Percentiles rank a stretch among this genome's conserved stretches.
phyloP scores from a whole-genome alignment of 208 protist genomes.

The Acanthamoeba quina region DNA sequence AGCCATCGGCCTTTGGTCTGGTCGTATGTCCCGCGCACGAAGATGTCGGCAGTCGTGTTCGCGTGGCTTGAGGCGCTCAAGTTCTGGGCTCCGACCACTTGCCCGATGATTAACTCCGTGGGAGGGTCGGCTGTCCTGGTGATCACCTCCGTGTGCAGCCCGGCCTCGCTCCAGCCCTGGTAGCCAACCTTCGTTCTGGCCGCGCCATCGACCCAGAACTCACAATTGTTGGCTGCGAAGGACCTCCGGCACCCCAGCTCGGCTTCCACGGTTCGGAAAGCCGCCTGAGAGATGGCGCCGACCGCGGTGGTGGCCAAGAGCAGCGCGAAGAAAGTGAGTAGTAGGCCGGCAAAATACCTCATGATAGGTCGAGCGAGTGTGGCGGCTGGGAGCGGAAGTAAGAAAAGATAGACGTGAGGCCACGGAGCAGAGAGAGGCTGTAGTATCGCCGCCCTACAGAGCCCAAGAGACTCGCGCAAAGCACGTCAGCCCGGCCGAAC shows the following conservation, averaged over 20 bases:
- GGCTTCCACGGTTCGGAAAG: not conserved
- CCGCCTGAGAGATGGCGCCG: not conserved
- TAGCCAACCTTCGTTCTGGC: not conserved
- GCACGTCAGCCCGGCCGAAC: not conserved
- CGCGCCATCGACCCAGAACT: slow-evolving; percentile 14
- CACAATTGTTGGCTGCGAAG: slow-evolving; percentile 17
- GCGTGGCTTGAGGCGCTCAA: not conserved
- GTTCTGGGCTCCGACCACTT: not conserved
- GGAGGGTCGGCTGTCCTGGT: not conserved
- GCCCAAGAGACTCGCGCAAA: not conserved
- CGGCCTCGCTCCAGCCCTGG: slow-evolving; percentile 3
- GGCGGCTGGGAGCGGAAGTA: not conserved
- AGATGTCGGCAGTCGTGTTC: not conserved
- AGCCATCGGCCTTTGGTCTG: not conserved
- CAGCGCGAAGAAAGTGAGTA: not conserved
- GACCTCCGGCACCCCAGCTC: not conserved
- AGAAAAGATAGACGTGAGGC: not conserved
- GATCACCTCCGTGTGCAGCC: not conserved
- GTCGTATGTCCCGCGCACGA: not conserved
- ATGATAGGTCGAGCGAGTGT: too few relatives aligned
- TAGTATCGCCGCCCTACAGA: too few relatives aligned
- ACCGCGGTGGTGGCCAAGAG: not conserved
- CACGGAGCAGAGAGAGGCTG: not conserved
- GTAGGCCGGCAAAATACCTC: too few relatives aligned
- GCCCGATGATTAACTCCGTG: not conserved